phyloP scores from a whole-genome alignment of 2,329 filamentous ascomycete species.

The Cytospora chrysosperma region DNA sequence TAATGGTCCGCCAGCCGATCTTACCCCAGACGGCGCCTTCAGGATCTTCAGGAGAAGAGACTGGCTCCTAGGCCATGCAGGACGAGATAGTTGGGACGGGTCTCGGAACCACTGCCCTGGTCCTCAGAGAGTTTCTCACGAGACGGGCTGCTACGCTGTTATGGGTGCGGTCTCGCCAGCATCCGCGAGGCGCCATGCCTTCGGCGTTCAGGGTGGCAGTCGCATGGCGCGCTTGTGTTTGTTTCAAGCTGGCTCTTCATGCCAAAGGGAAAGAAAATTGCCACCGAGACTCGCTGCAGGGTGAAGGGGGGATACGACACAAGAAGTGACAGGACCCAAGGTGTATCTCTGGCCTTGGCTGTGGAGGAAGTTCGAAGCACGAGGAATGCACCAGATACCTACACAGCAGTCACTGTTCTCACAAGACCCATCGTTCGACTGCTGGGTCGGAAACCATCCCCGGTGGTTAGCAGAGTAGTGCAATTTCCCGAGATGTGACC shows the following conservation, averaged over 20 bases:
- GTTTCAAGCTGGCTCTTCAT: constrained; percentile 16
- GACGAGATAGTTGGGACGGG: constrained; percentile 12
- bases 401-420: not conserved
- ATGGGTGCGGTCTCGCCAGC: constrained; percentile 14
- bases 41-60: constrained; percentile 24
- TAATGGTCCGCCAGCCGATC: constrained; percentile 16
- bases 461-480: constrained; percentile 17
- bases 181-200: constrained; percentile 12
- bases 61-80: constrained; percentile 16
- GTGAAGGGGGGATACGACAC: constrained; percentile 6
- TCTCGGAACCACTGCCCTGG: constrained; percentile 6
- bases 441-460: constrained; percentile 10
- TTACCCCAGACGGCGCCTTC: constrained; percentile 21
- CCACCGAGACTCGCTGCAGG: not conserved
- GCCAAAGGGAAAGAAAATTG: not conserved
- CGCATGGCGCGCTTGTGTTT: constrained; percentile 11
- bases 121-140: not conserved
- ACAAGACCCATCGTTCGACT: not conserved
- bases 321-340: constrained; percentile 1
- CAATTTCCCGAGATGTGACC: constrained; percentile 25
- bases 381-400: not conserved
- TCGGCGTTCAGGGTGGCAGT: constrained; percentile 4
- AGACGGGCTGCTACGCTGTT: constrained; percentile 6
- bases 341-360: not conserved
- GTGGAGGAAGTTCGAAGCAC: not conserved